Evolutionary conservation across 2,329 filamentous ascomycete species (phyloP).

Genomic region (Verticillium longisporum): DNA sequence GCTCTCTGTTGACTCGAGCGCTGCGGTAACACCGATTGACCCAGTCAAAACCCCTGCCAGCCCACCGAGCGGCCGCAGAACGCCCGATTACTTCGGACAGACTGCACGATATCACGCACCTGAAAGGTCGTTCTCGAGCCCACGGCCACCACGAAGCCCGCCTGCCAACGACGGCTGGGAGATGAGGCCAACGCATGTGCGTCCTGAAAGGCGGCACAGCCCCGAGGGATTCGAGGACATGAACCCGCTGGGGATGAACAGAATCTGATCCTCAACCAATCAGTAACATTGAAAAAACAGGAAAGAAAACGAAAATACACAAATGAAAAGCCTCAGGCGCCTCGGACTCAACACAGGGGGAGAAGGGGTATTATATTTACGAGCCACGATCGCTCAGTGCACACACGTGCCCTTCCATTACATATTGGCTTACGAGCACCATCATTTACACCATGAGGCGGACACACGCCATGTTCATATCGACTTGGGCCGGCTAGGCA

Average conservation of each 20-base stretch:
- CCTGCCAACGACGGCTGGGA: constrained; percentile 29
- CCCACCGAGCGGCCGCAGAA: constrained; percentile 32
- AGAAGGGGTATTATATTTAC: neutral
- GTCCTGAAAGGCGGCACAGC: constrained; percentile 15
- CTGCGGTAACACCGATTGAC: constrained; percentile 45
- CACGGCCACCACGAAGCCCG: constrained; percentile 36
- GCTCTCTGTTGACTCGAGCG: constrained; percentile 55
- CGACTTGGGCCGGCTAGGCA: neutral
- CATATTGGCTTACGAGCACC: neutral
- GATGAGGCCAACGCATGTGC: constrained; percentile 30
- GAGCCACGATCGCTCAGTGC: neutral
- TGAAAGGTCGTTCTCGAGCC: constrained; percentile 48
- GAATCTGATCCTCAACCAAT: constrained; percentile 29
- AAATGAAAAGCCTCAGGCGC: neutral
- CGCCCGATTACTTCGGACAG: constrained; percentile 49
- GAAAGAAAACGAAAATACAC: constrained; percentile 1
- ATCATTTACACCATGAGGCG: neutral
- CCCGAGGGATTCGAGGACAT: constrained; percentile 29
- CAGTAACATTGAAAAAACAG: constrained; percentile 4
- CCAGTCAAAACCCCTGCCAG: constrained; percentile 25
- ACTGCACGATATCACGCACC: constrained; percentile 49
- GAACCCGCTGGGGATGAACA: constrained; percentile 52
- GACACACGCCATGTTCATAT: neutral
- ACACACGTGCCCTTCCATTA: constrained; percentile 2
- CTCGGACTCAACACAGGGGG: neutral